Conservation (phyloP, 2,329 filamentous ascomycete species). For the Verticillium nonalfalfae region DNA sequence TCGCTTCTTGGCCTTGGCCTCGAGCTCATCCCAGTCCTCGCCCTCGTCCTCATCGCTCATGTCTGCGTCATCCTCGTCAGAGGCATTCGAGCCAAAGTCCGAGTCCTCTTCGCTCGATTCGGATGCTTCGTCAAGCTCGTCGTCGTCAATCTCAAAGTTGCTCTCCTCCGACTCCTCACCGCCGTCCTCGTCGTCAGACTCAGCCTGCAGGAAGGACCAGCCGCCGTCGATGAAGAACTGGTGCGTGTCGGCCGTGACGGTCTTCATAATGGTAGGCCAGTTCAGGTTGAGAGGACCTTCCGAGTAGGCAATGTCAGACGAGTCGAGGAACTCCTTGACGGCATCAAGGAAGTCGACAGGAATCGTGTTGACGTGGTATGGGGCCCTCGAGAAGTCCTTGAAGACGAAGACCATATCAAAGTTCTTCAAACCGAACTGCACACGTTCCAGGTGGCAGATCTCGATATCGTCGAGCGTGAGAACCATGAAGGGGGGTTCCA, state of each 20-base stretch:
- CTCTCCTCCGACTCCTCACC: conserved; percentile 84
- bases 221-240: conserved; percentile 93
- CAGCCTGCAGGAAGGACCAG: conserved; percentile 85
- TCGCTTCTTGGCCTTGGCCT: conserved; percentile 83
- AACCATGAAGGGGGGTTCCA: conserved; percentile 94
- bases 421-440: conserved; percentile 95
- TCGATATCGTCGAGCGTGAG: conserved; percentile 94
- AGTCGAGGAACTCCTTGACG: conserved; percentile 97
- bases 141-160: conserved; percentile 85
- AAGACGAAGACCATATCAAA: conserved; percentile 98
- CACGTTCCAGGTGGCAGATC: conserved; percentile 90
- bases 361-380: conserved; percentile 95
- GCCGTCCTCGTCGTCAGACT: conserved; percentile 79
- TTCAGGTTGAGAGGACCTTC: conserved; percentile 97
- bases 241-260: conserved; percentile 87
- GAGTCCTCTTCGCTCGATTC: conserved; percentile 77
- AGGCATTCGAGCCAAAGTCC: conserved; percentile 88
- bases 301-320: conserved; percentile 86
- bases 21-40: conserved; percentile 91
- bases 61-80: conserved; percentile 71
- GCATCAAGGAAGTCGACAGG: conserved; percentile 90
- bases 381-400: conserved; percentile 89
- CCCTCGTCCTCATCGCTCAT: conserved; percentile 70
- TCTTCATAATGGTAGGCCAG: conserved; percentile 99
- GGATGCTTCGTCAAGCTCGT: conserved; percentile 76